These are phyloP conservation scores for Fomitopsis serialis DNA, from an alignment of 768 basidiomycete species.

Conservation along the genomic window DNA sequence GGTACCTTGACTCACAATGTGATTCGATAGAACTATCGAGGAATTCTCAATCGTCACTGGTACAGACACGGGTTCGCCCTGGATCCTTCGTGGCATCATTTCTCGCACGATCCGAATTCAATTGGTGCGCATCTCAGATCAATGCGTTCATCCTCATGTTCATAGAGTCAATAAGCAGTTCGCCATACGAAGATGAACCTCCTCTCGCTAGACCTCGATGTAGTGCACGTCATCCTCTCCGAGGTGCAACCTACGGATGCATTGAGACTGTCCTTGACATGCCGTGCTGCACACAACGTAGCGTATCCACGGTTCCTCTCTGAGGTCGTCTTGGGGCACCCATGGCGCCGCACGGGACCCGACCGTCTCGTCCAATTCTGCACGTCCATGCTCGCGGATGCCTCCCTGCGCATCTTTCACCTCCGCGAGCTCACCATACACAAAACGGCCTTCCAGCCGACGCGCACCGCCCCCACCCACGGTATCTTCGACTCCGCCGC, in stretches of 20 bases:
- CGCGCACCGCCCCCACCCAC: background rate
- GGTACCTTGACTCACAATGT: too few relatives aligned
- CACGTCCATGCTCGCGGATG: background rate
- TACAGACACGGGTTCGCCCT: too few relatives aligned
- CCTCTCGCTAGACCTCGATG: background rate
- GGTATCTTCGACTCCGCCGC: conserved; percentile 7
- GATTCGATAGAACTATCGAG: too few relatives aligned
- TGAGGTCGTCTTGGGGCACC: conserved; percentile 13
- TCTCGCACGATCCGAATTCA: too few relatives aligned
- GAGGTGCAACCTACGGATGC: conserved; percentile 5
- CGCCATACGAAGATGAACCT: background rate
- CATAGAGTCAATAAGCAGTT: too few relatives aligned
- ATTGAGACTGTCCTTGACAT: conserved; percentile 12
- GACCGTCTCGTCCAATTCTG: conserved; percentile 12
- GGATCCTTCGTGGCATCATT: too few relatives aligned
- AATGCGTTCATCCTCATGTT: too few relatives aligned
- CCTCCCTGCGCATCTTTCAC: background rate
- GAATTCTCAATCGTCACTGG: too few relatives aligned
- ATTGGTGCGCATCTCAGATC: too few relatives aligned
- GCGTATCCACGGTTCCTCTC: conserved; percentile 13
- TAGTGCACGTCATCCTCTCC: background rate
- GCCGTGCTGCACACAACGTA: conserved; percentile 10
- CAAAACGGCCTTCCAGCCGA: background rate
- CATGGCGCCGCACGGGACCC: conserved; percentile 6
- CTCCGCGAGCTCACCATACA: background rate